A percentile compares a stretch with the other conserved stretches of the same genome.
These are phyloP conservation scores for Euphorbia schlechtendalii DNA, from an alignment of 441 rosid species.

Conservation along the genomic window DNA sequence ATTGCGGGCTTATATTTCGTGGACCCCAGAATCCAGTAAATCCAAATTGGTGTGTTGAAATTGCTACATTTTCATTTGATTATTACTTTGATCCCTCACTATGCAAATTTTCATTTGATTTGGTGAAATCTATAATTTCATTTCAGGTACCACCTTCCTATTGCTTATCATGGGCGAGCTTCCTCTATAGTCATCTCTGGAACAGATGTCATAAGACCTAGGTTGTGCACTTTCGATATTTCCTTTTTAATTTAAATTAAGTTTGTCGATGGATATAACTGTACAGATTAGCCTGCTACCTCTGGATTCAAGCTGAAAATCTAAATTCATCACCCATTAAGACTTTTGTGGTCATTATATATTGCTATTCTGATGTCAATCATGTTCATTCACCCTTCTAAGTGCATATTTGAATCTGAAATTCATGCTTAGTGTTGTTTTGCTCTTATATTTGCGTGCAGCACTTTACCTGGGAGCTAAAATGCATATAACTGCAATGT, in stretches of 20 bases:
- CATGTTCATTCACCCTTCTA: background rate
- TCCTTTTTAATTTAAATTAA: background rate
- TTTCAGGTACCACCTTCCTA: constrained; percentile 88
- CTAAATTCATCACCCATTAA: background rate
- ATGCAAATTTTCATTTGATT: background rate
- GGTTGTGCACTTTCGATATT: constrained; percentile 32
- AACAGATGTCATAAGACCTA: constrained; percentile 77
- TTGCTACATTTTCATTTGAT: no score
- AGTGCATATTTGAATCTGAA: background rate
- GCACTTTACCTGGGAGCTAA: background rate
- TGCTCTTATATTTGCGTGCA: background rate
- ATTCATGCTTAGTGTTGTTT: background rate
- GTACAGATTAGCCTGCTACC: background rate
- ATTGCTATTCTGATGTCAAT: background rate
- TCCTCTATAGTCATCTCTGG: constrained; percentile 89
- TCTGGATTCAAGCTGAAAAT: background rate
- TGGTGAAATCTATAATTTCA: constrained; percentile 4
- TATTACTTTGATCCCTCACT: background rate
- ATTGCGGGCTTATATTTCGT: constrained; percentile 81
- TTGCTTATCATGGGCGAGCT: constrained; percentile 96
- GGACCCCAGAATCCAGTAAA: constrained; percentile 71
- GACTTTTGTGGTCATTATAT: background rate
- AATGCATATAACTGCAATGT: background rate
- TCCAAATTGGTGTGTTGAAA: constrained; percentile 57
- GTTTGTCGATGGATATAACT: background rate